These are phyloP conservation scores for Dictyostelium brefeldianum DNA, from an alignment of 78 protist genomes.

Conservation along the genomic window DNA sequence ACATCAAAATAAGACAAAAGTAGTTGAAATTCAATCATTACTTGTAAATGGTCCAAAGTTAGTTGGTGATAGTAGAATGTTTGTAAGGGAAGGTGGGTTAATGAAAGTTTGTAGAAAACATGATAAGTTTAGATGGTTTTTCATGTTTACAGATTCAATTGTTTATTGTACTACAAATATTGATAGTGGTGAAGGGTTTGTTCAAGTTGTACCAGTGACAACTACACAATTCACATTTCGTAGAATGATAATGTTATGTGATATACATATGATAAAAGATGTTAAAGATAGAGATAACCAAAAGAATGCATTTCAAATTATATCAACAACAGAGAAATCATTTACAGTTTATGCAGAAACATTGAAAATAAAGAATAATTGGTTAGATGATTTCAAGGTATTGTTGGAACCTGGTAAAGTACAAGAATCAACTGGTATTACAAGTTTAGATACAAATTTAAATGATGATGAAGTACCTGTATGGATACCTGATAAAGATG, in stretches of 20 bases:
- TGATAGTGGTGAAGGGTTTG: background rate
- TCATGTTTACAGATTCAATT: constrained; percentile 63
- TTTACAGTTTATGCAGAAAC: constrained; percentile 74
- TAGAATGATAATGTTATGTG: constrained; percentile 23
- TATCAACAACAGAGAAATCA: constrained; percentile 60
- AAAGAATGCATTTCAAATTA: constrained; percentile 82
- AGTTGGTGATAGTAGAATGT: constrained; percentile 28
- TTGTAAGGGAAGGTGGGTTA: constrained; percentile 77
- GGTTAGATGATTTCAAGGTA: constrained; percentile 57
- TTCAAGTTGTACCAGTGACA: background rate
- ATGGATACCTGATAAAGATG: constrained; percentile 83
- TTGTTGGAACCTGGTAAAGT: background rate
- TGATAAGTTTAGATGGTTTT: constrained; percentile 64
- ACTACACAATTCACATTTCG: constrained; percentile 36
- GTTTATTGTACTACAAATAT: constrained; percentile 37
- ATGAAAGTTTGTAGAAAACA: constrained; percentile 84
- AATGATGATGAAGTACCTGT: constrained; percentile 62
- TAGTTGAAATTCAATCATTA: constrained; percentile 47
- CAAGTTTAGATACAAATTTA: background rate
- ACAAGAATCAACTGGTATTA: background rate
- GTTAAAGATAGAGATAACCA: constrained; percentile 59
- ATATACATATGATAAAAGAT: constrained; percentile 53
- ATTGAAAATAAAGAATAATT: constrained; percentile 40
- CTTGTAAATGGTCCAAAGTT: constrained; percentile 47
- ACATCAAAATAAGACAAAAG: constrained; percentile 61